Base-by-base conservation (phyloP, 2,329 filamentous ascomycete genomes). In the Fusarium devonianum region DNA sequence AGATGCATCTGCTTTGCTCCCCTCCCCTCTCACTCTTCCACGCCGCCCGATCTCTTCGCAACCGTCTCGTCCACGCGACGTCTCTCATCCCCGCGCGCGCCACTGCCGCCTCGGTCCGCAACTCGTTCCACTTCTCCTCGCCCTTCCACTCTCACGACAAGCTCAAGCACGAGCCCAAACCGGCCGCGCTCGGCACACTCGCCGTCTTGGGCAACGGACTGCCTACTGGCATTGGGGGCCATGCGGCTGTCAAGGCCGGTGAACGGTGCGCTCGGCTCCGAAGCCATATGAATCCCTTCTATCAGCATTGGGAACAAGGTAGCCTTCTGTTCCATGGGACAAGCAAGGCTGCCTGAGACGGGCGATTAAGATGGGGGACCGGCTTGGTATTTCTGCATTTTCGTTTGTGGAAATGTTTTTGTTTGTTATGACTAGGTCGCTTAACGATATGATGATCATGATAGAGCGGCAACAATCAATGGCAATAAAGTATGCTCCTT, bases 1-100 rank as follows among this genome's bases (percentile, higher is more conserved):
- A 49, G 17, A 64, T 65, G 62, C 55, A 65, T 32, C 44, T 64
- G 9, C 18, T 64, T 21, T 64, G 62, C 57, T 53, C 56, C 16
- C 51, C 58, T 28, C 51, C 62, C 34, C 35, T 56, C 11, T 46
- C 62, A 13, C 33, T 60, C 45, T 36, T 41, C 35, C 52, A 55
- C 35, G 44, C 54, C 26, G 58, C 48, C 26, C 58, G 58, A 21
- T 57, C 56, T 11, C 35, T 64, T 19, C 62, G 62, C 43, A 64
- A 56, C 10, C 57, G 57, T 19, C 37, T 64, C 13, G 45, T 64
- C 39, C 53, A 47, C 37, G 57, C 60, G n/a, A 53, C 49, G 8
- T 48, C 57, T 22, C 35, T 59, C 14, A 38, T 59, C 16, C 58
- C 61, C 21, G 59, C 58, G 3, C 56, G 51, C 30, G 41, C 49